Conservation (phyloP, 2,329 filamentous ascomycete species). For the Lachnellula subtilissima region DNA sequence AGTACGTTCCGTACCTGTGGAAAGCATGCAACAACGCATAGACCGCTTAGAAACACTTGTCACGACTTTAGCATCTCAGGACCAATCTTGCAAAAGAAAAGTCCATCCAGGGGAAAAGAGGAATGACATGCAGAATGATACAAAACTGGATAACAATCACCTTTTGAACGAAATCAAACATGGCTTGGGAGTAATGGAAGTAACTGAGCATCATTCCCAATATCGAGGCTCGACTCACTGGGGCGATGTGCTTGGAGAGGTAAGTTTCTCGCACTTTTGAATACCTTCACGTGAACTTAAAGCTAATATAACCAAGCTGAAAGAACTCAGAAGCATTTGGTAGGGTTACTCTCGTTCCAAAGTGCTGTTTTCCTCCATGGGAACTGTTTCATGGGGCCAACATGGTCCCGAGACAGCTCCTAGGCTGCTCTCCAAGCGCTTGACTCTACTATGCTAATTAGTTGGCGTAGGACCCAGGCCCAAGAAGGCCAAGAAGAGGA, state of each 20-base stretch:
- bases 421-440: no score
- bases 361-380: no score
- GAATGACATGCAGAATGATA: neutral
- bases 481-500: conserved; percentile 73
- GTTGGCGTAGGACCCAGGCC: conserved; percentile 54
- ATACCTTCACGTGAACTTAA: no score
- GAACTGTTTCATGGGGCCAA: no score
- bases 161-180: conserved; percentile 64
- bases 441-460: no score
- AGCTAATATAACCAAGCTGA: conserved; percentile 5
- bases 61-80: conserved; percentile 47
- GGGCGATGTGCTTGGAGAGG: conserved; percentile 69
- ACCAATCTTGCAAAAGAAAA: conserved; percentile 42
- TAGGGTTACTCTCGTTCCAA: conserved; percentile 31
- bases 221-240: conserved; percentile 79
- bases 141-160: conserved; percentile 41
- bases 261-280: conserved; percentile 28
- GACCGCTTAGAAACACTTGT: conserved; percentile 32
- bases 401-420: no score
- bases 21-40: conserved; percentile 58
- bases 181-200: conserved; percentile 72
- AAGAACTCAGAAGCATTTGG: conserved; percentile 48
- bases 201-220: conserved; percentile 65
- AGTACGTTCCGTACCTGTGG: conserved; percentile 81
- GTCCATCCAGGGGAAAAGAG: neutral